phyloP scores from a whole-genome alignment of 345 rosid genomes.

The Gossypium sturtianum region DNA sequence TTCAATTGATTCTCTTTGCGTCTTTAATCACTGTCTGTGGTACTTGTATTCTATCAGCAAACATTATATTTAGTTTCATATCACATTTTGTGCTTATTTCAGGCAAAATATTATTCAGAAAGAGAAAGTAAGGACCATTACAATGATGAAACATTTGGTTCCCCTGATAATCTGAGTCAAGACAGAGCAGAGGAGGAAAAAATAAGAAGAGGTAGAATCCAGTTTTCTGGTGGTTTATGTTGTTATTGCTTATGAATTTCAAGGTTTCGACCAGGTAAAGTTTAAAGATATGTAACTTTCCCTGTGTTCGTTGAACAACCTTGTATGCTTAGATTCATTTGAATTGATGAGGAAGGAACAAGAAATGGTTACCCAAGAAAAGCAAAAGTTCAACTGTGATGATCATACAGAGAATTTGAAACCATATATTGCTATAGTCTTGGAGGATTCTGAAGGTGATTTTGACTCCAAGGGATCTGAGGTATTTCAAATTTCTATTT shows the following conservation, averaged over 20 bases:
- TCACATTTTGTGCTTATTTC: neutral
- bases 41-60: neutral
- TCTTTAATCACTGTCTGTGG: neutral
- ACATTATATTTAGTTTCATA: neutral
- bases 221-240: slow-evolving; percentile 7
- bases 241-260: neutral
- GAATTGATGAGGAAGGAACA: slow-evolving; percentile 23
- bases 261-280: neutral
- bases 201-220: slow-evolving; percentile 21
- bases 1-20: neutral
- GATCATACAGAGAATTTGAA: slow-evolving; percentile 21
- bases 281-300: neutral
- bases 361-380: slow-evolving; percentile 17
- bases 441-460: slow-evolving; percentile 8
- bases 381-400: slow-evolving; percentile 12
- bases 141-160: slow-evolving; percentile 17
- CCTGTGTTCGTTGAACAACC: slow-evolving; percentile 3
- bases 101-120: slow-evolving; percentile 19
- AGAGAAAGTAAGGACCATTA: slow-evolving; percentile 16
- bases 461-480: neutral
- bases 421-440: slow-evolving; percentile 8
- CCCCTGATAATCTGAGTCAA: slow-evolving; percentile 7
- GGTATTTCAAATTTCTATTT: neutral
- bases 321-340: slow-evolving; percentile 17
- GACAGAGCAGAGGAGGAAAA: slow-evolving; percentile 23